A percentile compares a stretch with the other conserved stretches of the same genome.
phyloP scores from a whole-genome alignment of 768 basidiomycete species.

The Termitomyces heimii region DNA sequence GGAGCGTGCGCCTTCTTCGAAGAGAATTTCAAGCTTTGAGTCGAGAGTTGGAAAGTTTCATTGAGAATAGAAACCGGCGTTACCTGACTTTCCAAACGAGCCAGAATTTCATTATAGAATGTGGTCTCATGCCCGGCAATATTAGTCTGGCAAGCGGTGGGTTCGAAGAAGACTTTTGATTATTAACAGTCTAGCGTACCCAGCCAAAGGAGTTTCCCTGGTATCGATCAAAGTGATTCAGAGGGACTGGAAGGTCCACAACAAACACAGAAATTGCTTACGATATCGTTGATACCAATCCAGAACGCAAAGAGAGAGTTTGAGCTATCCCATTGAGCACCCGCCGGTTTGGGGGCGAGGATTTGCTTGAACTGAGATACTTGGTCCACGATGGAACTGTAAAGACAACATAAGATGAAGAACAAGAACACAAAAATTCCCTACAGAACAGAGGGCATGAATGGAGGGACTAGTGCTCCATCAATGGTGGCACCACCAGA shows the following conservation, averaged over 20 bases:
- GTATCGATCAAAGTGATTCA: slow-evolving; percentile 4
- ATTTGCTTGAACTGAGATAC: slow-evolving; percentile 45
- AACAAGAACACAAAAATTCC: background rate
- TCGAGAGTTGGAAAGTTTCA: background rate
- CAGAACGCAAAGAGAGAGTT: slow-evolving; percentile 54
- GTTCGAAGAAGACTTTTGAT: background rate
- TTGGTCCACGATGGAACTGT: slow-evolving; percentile 49
- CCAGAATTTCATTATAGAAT: slow-evolving; percentile 30
- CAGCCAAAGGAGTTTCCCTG: slow-evolving; percentile 45
- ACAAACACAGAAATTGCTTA: slow-evolving; percentile 19
- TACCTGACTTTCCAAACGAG: slow-evolving; percentile 27
- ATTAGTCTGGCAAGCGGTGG: slow-evolving; percentile 22
- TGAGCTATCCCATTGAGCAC: slow-evolving; percentile 43
- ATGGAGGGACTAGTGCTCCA: background rate
- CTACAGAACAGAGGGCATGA: background rate
- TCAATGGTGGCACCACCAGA: background rate
- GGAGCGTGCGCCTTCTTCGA: slow-evolving; percentile 44
- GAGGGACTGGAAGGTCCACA: no score
- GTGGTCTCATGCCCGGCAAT: slow-evolving; percentile 24
- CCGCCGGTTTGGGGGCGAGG: slow-evolving; percentile 35
- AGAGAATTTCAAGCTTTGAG: slow-evolving; percentile 40
- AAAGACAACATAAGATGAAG: background rate
- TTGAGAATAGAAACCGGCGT: background rate
- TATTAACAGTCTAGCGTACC: slow-evolving; percentile 26
- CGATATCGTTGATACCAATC: slow-evolving; percentile 65